phyloP scores from a whole-genome alignment of 2,329 filamentous ascomycete genomes.

The Arthrobotrys musiformis region DNA sequence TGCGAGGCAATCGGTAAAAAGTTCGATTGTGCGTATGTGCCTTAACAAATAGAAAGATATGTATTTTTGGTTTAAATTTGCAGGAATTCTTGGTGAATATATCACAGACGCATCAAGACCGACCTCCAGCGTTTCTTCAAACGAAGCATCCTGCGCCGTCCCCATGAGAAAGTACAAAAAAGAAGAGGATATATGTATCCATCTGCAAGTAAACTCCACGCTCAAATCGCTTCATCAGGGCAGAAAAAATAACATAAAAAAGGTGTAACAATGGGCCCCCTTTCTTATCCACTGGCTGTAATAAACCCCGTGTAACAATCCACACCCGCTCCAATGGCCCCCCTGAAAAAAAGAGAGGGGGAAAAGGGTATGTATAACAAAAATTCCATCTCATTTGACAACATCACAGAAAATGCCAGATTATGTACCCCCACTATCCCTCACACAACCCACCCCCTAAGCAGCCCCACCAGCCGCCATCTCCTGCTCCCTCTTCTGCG shows the following conservation, averaged over 20 bases:
- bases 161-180: background rate
- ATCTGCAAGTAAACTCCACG: constrained; percentile 2
- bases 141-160: background rate
- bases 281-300: background rate
- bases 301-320: background rate
- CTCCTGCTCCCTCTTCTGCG: constrained; percentile 35
- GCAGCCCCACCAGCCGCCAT: background rate
- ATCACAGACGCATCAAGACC: no score
- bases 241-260: background rate
- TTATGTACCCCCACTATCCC: no score
- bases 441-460: background rate
- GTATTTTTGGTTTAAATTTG: no score
- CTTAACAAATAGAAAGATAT: no score
- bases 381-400: no score
- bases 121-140: background rate
- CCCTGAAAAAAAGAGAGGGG: background rate
- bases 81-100: no score
- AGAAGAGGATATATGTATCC: background rate
- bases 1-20: no score
- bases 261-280: background rate
- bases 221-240: background rate
- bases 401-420: no score
- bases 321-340: background rate
- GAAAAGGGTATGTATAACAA: no score
- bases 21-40: no score